phyloP scores from a whole-genome alignment of 805 yeast genomes.

The Wickerhamomyces sydowiorum region DNA sequence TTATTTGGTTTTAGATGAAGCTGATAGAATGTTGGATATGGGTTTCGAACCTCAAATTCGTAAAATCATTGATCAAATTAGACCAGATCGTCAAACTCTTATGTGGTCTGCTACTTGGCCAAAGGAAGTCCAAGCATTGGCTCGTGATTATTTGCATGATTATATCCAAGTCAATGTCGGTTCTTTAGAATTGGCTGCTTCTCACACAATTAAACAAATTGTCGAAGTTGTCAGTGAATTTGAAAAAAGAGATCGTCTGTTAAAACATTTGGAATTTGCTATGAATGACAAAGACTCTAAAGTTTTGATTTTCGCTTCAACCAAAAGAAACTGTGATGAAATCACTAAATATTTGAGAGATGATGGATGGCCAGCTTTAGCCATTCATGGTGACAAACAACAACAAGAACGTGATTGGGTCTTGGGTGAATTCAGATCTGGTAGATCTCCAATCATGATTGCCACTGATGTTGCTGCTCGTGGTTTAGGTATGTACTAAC shows the following conservation, averaged over 20 bases:
- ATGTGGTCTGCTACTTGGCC: constrained; percentile 99
- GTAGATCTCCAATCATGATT: constrained; percentile 94
- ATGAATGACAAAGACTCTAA: constrained; percentile 68
- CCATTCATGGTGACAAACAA: constrained; percentile 97
- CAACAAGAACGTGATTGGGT: constrained; percentile 99
- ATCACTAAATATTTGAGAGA: constrained; percentile 85
- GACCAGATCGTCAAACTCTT: constrained; percentile 98
- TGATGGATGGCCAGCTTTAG: constrained; percentile 98
- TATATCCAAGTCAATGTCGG: constrained; percentile 97
- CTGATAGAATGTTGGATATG: constrained; percentile 99
- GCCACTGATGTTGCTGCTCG: constrained; percentile 99
- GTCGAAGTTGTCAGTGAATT: constrained; percentile 88
- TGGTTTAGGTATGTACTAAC: constrained; percentile 98
- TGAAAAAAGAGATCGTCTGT: constrained; percentile 89
- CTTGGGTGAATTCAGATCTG: constrained; percentile 82
- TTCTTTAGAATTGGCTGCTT: constrained; percentile 91
- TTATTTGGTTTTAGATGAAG: constrained; percentile 95
- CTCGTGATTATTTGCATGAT: constrained; percentile 85
- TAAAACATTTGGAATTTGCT: constrained; percentile 78
- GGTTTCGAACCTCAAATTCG: constrained; percentile 99
- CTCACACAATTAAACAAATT: constrained; percentile 90
- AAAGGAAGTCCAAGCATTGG: constrained; percentile 90
- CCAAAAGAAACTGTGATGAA: constrained; percentile 97
- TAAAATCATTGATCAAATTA: constrained; percentile 94
- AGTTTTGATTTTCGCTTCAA: constrained; percentile 87